Base-by-base conservation (phyloP, 2,329 filamentous ascomycete genomes). In the Aspergillus carbonarius region DNA sequence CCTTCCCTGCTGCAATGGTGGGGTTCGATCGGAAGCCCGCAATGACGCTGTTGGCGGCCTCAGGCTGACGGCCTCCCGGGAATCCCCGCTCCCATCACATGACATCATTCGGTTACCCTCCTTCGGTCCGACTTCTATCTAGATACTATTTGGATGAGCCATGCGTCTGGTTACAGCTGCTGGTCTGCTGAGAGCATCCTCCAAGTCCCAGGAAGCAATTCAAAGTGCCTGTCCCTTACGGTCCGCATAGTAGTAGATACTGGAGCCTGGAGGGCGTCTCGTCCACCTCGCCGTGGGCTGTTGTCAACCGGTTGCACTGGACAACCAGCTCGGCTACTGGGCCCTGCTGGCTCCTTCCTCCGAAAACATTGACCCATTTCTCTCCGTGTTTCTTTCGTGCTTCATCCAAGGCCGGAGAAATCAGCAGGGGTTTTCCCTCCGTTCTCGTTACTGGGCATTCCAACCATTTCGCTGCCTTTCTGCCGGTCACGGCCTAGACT, bases 311-410 rank as follows among this genome's bases (percentile, higher is more conserved):
- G 44, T 30, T 48, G 44, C 25, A 30, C 44, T 30, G 25, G 25
- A 30, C 44, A 32, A 47, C 44, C 44, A 42, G 8, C 54, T 54
- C 58, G 50, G 58, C 27, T 57, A 51, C 44, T 44, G 32, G 37
- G 32, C 46, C 35, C 30, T 30, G 42, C 32, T 18, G 50, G 18
- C 39, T 60, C 42, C 58, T 49, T 32, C 30, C 25, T 25, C 25
- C 47, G 47, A 62, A 61, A 63, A 60, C 18, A 55, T 59, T 61
- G 54, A 60, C 48, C 60, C 60, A 55, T 53, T 56, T 47, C 48
- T 56, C 57, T 68, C 67, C 67, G 67, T 66, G 56, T 63, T 65
- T 67, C 67, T 68, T 69, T 69, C 67, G 66, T 68, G 59, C 59
- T 60, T 62, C 60, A 63, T 59, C 20, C 49, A 61, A 55, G 48